phyloP scores from a whole-genome alignment of 2,329 filamentous ascomycete species.

The Byssoonygena ceratinophila region DNA sequence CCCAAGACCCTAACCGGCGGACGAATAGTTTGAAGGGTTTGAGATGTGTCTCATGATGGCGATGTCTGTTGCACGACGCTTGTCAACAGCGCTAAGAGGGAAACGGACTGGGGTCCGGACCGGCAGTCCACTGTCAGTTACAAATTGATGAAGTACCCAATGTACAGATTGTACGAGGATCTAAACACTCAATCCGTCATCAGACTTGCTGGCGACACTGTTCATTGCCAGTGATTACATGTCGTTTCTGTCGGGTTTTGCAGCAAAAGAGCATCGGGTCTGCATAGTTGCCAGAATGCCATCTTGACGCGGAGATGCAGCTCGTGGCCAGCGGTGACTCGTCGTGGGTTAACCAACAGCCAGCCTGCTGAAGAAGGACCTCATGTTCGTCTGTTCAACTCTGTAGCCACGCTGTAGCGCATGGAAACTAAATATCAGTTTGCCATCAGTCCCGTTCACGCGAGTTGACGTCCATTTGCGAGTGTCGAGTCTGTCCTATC shows the following conservation, averaged over 20 bases:
- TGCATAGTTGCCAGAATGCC: slow-evolving; percentile 3
- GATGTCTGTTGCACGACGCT: slow-evolving; percentile 7
- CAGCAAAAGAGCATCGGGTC: too few species aligned
- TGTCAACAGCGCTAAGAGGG: not conserved
- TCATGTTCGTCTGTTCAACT: slow-evolving; percentile 1
- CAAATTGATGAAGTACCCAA: not conserved
- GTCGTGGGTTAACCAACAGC: not conserved
- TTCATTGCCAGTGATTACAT: too few species aligned
- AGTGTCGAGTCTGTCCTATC: slow-evolving; percentile 1
- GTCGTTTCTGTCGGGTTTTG: too few species aligned
- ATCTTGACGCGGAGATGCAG: not conserved
- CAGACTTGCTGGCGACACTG: not conserved
- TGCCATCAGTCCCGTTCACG: not conserved
- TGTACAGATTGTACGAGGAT: not conserved
- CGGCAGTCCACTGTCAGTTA: not conserved
- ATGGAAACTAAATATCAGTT: not conserved
- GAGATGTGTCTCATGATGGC: slow-evolving; percentile 12
- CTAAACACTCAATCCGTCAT: not conserved
- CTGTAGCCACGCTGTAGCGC: not conserved
- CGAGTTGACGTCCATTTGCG: not conserved
- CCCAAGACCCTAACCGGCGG: not conserved
- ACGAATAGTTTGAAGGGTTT: slow-evolving; percentile 3
- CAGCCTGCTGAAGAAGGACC: not conserved
- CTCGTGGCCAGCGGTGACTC: slow-evolving; percentile 9
- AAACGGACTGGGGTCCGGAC: not conserved